Base-by-base conservation (phyloP, 2,329 filamentous ascomycete species). In the Aspergillus pseudonomiae region DNA sequence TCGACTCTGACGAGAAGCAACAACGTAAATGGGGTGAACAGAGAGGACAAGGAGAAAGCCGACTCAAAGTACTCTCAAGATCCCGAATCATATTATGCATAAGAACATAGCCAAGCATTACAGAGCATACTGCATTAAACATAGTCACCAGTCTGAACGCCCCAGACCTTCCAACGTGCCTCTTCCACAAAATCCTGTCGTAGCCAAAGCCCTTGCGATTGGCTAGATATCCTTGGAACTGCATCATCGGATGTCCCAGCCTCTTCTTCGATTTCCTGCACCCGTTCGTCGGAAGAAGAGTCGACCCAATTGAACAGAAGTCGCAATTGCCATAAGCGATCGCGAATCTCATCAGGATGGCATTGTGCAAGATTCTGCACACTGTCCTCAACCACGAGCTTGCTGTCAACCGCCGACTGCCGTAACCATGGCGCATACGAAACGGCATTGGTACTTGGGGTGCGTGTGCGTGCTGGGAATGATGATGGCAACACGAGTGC, bases 231-330 rank as follows among this genome's bases (percentile, higher is more conserved):
- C 60, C 11, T 21, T 39, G 30, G 16, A 21, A 71, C 58, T 52
- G 10, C 7, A 52, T 32, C 48, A 30, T 52, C 16, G 66, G 77
- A 65, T 24, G 59, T 43, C 77, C 78, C 73, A 81, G 67, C 62
- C 74, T 76, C 48, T 77, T 81, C 63, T 78, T 77, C 58, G 67
- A 71, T 54, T 66, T 70, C 48, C 48, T 68, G 64, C 65, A 72
- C 52, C 50, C 65, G 68, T 30, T 46, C 45, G 11, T 64, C 57
- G 9, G 30, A 56, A 24, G 32, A 46, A 26, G 57, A 45, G 74
- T 90, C 87, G n/a, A 88, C 82, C 88, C 89, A 91, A 61, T 84
- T 84, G 73, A 91, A 90, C 65, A 92, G 75, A 4, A 89, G 72
- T 64, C 83, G 82, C 66, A 92, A 72, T 71, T 89, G 88, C 82